phyloP scores from a whole-genome alignment of 2,329 filamentous ascomycete species.

The Aspergillus viridinutans region DNA sequence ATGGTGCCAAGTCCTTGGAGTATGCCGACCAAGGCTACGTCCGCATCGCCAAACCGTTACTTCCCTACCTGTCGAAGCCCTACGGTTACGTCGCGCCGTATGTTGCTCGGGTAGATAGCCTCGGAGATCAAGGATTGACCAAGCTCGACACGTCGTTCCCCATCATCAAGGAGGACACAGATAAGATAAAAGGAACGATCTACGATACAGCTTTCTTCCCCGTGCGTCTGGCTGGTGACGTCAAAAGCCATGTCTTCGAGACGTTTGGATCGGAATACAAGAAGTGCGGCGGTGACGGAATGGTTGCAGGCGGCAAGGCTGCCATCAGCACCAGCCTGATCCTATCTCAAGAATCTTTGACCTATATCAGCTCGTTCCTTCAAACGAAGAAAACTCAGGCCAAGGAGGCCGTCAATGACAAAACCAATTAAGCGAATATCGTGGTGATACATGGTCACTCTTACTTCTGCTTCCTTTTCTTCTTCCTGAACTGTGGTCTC shows the following conservation, averaged over 20 bases:
- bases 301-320: constrained; percentile 67
- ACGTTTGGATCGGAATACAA: constrained; percentile 45
- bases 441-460: background rate
- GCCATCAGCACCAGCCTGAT: constrained; percentile 63
- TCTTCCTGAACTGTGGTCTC: constrained; percentile 13
- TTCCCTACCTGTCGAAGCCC: constrained; percentile 73
- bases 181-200: constrained; percentile 63
- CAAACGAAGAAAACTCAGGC: constrained; percentile 60
- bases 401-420: constrained; percentile 53
- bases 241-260: constrained; percentile 44
- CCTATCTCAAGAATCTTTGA: constrained; percentile 61
- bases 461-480: background rate
- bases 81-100: constrained; percentile 83
- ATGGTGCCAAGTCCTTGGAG: constrained; percentile 77
- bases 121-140: constrained; percentile 68
- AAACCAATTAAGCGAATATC: constrained; percentile 23
- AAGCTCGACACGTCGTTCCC: constrained; percentile 69
- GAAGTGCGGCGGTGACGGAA: constrained; percentile 51
- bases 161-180: constrained; percentile 69
- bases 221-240: constrained; percentile 58
- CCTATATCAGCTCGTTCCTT: constrained; percentile 57
- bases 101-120: constrained; percentile 71
- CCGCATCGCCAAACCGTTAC: constrained; percentile 69
- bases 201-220: constrained; percentile 60
- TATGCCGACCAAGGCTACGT: constrained; percentile 71